These are phyloP conservation scores for Phytophthora ramorum DNA, from an alignment of 352 stramenopile genomes.

Conservation along the genomic window DNA sequence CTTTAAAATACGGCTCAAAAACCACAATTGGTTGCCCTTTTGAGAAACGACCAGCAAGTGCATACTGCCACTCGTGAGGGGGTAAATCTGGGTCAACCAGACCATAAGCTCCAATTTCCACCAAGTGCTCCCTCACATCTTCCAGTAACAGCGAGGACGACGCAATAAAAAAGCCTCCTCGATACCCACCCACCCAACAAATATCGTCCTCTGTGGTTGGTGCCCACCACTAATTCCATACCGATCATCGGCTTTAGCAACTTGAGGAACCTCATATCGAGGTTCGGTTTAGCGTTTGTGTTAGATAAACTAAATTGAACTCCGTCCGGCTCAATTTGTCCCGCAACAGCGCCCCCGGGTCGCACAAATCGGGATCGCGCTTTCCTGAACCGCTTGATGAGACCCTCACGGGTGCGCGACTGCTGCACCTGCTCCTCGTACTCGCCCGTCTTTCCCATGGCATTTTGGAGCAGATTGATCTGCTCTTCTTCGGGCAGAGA, in stretches of 20 bases:
- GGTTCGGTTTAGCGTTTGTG: constrained; percentile 19
- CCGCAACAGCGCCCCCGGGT: constrained; percentile 21
- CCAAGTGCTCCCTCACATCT: constrained; percentile 30
- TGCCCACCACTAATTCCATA: constrained; percentile 30
- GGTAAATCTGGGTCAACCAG: constrained; percentile 16
- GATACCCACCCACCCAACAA: constrained; percentile 39
- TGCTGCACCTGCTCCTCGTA: neutral
- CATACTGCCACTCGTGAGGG: constrained; percentile 11
- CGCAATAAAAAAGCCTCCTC: constrained; percentile 41
- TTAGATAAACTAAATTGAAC: neutral
- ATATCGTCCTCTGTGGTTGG: constrained; percentile 39
- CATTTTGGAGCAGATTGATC: neutral
- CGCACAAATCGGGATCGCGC: constrained; percentile 27
- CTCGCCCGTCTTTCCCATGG: neutral
- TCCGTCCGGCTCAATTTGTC: neutral
- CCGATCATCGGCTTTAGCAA: constrained; percentile 32
- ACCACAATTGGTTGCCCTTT: constrained; percentile 26
- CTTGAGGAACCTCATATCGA: constrained; percentile 9
- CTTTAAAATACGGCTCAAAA: constrained; percentile 36
- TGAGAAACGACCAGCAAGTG: constrained; percentile 15
- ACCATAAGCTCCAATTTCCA: constrained; percentile 29
- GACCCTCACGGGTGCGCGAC: constrained; percentile 9
- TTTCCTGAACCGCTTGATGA: constrained; percentile 31
- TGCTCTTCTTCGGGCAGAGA: constrained; percentile 11
- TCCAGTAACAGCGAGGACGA: constrained; percentile 31